Conservation (phyloP, 208 protist species). For the Vickermania ingenoplastis region DNA sequence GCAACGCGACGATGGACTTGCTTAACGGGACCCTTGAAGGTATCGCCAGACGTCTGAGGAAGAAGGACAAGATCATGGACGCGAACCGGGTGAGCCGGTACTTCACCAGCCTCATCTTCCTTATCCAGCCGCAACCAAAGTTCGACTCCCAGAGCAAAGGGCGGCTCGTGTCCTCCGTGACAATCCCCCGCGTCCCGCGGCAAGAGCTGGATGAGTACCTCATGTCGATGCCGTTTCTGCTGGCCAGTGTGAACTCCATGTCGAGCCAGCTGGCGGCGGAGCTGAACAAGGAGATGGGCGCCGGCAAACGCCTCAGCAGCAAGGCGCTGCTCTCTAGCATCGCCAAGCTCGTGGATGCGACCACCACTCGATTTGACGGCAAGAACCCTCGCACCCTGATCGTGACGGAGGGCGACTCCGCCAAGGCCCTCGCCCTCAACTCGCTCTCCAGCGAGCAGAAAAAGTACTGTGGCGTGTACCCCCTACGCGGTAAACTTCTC, state of each 20-base stretch:
- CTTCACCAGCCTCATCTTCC: conserved; percentile 98
- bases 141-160: conserved; percentile 99
- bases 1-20: conserved; percentile 92
- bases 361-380: conserved; percentile 56
- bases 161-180: conserved; percentile 87
- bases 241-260: conserved; percentile 62
- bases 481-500: conserved; percentile 96
- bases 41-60: conserved; percentile 56
- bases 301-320: conserved; percentile 58
- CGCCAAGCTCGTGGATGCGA: conserved; percentile 96
- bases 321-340: conserved; percentile 85
- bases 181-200: conserved; percentile 80
- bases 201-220: conserved; percentile 82
- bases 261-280: conserved; percentile 57
- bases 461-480: conserved; percentile 96
- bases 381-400: conserved; percentile 94
- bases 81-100: conserved; percentile 94
- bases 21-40: conserved; percentile 60
- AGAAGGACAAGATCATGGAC: conserved; percentile 84
- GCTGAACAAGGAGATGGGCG: conserved; percentile 75
- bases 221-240: conserved; percentile 68
- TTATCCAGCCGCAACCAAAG: conserved; percentile 97
- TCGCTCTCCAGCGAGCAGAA: conserved; percentile 95
- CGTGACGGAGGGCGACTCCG: conserved; percentile 98
- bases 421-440: conserved; percentile 95